Base-by-base conservation (phyloP, 2,329 filamentous ascomycete genomes). In the Pseudogymnoascus sp. region DNA sequence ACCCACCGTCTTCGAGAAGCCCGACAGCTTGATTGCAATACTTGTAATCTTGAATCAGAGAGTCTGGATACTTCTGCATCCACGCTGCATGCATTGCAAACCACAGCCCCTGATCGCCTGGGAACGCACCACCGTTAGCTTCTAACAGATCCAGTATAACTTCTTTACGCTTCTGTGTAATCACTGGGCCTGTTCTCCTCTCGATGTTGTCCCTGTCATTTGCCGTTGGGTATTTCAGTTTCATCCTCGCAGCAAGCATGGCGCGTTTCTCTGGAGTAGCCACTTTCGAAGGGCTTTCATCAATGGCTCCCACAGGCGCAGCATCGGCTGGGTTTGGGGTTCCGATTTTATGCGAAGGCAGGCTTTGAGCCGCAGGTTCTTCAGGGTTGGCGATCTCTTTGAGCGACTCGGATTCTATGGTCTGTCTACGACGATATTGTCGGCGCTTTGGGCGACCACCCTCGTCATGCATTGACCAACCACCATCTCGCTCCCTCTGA, bases 61-160 rank as follows among this genome's bases (percentile, higher is more conserved):
- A 64, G 6, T 59, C 55, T 4, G 63, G 61, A 60, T 66, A 65
- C 49, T 65, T 63, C 58, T 69, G 69, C 11, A 71, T 55, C 69
- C 69, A 73, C 8, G 65, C 61, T 38, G 60, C 65, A 19, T 70
- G 65, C 63, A 68, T 67, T 37, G 66, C 67, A 60, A 70, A 67
- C 72, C 72, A 73, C 2, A 73, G 45, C 39, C 67, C 64, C 61
- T 66, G 67, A 14, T 69, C 67, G 6, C 67, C 70, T 4, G 72
- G 69, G 43, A 73, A 71, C 5, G 70, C 58, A 5, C 68, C 66
- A 0, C 64, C 63, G 37, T 72, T 71, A 4, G 49, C 63, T 43
- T 63, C 61, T 11, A 64, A 21, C 19, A 64, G 31, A n/a, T 60
- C 58, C 39, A 64, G 16, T 21, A 64, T 61, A n/a, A 63, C 60